Base-by-base conservation (phyloP, 2,329 filamentous ascomycete species). In the Cordyceps cateniannulata region DNA sequence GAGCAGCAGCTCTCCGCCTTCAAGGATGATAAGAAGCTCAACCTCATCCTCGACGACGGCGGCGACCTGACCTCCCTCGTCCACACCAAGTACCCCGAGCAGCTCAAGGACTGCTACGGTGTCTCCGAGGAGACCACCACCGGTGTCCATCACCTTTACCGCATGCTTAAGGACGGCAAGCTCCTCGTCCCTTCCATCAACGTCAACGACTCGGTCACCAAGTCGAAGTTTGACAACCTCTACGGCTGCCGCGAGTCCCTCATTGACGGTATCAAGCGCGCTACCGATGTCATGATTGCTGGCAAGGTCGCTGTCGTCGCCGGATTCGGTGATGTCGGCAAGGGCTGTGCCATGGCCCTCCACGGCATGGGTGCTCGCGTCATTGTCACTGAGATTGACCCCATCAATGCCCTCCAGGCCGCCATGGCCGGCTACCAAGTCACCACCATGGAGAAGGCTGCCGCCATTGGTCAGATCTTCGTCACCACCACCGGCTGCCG, bases 151-250 rank as follows among this genome's bases (percentile, higher is more conserved):
- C 93, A 98, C 85, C 86, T 99, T 65, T 99, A 98, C 90, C 86
- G 87, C 76, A 97, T 97, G 93, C 82, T 98, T 77, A 97, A 95
- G 86, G 87, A 90, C 70, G 85, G 85, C 76, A 84, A 86, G 78
- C 91, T 98, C 67, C 88, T 96, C 65, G 90, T 96, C 68, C 95
- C 95, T 69, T 85, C 93, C 79, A 91, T 98, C 88, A 99, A 99
- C 80, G 93, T 99, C 85, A 98, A 99, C 84, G 93, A 99, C 87
- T 93, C 90, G 63, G 93, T 99, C 76, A 99, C 95, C 80, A 99
- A 98, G 89, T 96, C 92, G 81, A 99, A 99, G 87, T 99, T 99
- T 78, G 95, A 98, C 87, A 99, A 99, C 88, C 83, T 98, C 68
- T 99, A 98, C 86, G 93, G 95, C 75, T 98, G 95, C 91, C 89